Base-by-base conservation (phyloP, 1,284 basidiomycete species). In the Trametes sp. region DNA sequence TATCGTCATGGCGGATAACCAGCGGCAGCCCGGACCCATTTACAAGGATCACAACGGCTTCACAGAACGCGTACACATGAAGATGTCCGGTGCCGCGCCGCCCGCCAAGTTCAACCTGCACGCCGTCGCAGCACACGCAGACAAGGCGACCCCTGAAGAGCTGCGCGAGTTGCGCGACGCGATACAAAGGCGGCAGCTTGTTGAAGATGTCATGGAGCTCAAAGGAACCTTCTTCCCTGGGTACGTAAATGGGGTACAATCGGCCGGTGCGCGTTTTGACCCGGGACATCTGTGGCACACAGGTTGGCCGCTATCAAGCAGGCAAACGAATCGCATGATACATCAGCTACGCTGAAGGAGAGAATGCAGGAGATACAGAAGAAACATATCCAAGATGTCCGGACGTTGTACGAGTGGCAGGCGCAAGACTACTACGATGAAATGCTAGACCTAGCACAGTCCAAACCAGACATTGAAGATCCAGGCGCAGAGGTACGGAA, bases 221-320 rank as follows among this genome's bases (percentile, higher is more conserved):
- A 67, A 66, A 41, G 73, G 74, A 4, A 63, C 65, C 4, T 75
- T 69, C 54, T 73, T 73, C 48, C 73, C 74, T 2, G 69, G 70
- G 74, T 75, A 48, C 41, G 71, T 56, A n/a, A 38, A 51, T 42
- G 29, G 24, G 45, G 24, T 38, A 36, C 10, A 29, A 50, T 29
- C 16, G 23, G 19, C 50, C 24, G 26, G 35, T 24, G 26, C 10
- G 16, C 23, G 11, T 10, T 11, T 41, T 57, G 54, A 62, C 28
- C 35, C 29, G 14, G 42, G 23, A 6, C n/a, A 14, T 26, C 14
- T 41, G 38, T 19, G 14, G 38, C 38, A 19, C 3, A 6, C 33
- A 74, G 72, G 41, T 14, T 75, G 13, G 67, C 66, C 0, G 68
- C 61, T 0, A 67, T 73, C 44, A 63, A 66, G 53, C 61, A 57